phyloP scores from a whole-genome alignment of 352 stramenopile genomes.

The Phytophthora pisi region DNA sequence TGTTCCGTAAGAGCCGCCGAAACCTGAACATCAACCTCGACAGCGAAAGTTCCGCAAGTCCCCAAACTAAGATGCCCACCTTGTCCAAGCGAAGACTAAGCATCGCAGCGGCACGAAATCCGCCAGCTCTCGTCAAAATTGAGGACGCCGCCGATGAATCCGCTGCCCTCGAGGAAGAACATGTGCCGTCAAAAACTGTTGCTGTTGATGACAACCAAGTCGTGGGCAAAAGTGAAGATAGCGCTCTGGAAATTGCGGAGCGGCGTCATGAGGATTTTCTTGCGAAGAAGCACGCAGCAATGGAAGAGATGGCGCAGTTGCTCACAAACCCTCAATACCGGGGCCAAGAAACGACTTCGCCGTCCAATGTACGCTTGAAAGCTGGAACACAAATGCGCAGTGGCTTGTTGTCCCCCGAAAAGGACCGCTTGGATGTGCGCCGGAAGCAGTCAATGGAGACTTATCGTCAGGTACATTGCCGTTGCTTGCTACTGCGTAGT shows the following conservation, averaged over 20 bases:
- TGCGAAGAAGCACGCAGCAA: constrained; percentile 24
- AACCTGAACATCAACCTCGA: constrained; percentile 14
- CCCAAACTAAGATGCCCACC: constrained; percentile 25
- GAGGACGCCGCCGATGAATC: constrained; percentile 12
- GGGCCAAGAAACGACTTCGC: constrained; percentile 9
- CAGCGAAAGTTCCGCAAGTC: constrained; percentile 7
- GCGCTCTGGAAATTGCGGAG: constrained; percentile 9
- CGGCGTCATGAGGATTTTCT: constrained; percentile 30
- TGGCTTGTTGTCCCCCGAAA: constrained; percentile 53
- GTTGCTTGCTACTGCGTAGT: neutral
- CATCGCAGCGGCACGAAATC: constrained; percentile 20
- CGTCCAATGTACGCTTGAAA: constrained; percentile 11
- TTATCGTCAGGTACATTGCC: constrained; percentile 42
- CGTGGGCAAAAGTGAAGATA: constrained; percentile 9
- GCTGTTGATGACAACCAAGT: constrained; percentile 16
- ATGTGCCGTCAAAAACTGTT: constrained; percentile 8
- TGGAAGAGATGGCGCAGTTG: constrained; percentile 36
- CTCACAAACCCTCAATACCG: constrained; percentile 29
- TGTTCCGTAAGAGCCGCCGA: constrained; percentile 59
- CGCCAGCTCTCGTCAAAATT: constrained; percentile 20
- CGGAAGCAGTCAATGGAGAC: constrained; percentile 72
- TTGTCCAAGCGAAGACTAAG: constrained; percentile 25
- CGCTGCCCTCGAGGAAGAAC: constrained; percentile 10
- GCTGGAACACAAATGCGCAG: constrained; percentile 32
- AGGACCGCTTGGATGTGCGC: constrained; percentile 51